A percentile compares a stretch with the other conserved stretches of the same genome.
phyloP scores from a whole-genome alignment of 129 eudicot species.

The Apium graveolens region DNA sequence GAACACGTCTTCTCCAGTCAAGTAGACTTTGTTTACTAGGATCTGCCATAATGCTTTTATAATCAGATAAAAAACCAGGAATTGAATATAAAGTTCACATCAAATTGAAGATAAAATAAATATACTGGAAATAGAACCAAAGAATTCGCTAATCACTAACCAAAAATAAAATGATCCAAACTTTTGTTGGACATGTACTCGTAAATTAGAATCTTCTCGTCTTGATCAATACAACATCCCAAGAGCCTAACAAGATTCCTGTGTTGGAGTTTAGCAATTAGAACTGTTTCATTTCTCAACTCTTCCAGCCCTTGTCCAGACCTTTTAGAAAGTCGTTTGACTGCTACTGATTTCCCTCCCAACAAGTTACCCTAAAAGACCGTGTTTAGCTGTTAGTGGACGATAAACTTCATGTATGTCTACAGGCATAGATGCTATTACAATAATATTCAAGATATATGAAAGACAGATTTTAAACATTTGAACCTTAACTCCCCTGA shows the following conservation, averaged over 20 bases:
- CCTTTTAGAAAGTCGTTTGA: conserved; percentile 11
- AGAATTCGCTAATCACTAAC: not conserved
- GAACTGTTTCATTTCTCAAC: conserved; percentile 1
- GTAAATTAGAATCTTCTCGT: not conserved
- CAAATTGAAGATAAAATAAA: not conserved
- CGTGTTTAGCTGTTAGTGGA: not conserved
- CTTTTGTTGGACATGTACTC: conserved; percentile 8
- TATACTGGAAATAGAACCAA: not conserved
- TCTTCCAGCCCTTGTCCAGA: conserved; percentile 13
- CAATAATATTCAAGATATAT: too few species aligned
- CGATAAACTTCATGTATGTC: too few species aligned
- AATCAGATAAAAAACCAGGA: not conserved
- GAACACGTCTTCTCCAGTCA: conserved; percentile 6
- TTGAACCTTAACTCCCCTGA: not conserved
- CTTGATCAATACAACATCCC: not conserved
- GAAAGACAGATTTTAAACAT: too few species aligned
- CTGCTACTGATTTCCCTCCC: not conserved
- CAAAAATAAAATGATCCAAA: not conserved
- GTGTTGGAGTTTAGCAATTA: conserved; percentile 8
- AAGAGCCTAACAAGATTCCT: conserved; percentile 3
- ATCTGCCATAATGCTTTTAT: not conserved
- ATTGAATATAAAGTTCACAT: not conserved
- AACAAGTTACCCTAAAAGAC: not conserved
- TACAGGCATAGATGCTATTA: too few species aligned
- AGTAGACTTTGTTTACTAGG: not conserved